Conservation (phyloP, 768 basidiomycete genomes). For the Ephemerocybe angulata region DNA sequence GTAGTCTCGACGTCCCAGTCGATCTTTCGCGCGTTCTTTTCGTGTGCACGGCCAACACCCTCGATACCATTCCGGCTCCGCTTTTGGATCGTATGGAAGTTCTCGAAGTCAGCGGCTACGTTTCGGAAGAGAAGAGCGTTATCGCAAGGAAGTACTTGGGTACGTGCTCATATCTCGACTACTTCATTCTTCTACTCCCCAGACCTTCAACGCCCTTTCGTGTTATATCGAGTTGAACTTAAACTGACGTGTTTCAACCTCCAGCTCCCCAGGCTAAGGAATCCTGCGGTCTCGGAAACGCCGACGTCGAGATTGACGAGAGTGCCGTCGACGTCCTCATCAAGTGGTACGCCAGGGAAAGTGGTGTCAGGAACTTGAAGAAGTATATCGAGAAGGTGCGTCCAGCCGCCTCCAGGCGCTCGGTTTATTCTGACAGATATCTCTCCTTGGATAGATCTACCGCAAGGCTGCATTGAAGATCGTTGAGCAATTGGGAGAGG, state of each 20-base stretch:
- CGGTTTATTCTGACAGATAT: background rate
- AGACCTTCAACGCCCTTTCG: background rate
- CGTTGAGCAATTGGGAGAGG: slow-evolving; percentile 86
- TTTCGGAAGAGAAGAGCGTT: slow-evolving; percentile 86
- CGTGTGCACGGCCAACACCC: slow-evolving; percentile 94
- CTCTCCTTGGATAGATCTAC: slow-evolving; percentile 63
- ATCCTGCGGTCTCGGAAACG: slow-evolving; percentile 78
- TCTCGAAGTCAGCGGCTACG: slow-evolving; percentile 91
- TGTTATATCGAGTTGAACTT: background rate
- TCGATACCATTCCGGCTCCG: slow-evolving; percentile 92
- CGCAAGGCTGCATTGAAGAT: slow-evolving; percentile 93
- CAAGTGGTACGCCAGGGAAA: slow-evolving; percentile 96
- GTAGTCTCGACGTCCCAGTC: slow-evolving; percentile 94
- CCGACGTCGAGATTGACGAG: slow-evolving; percentile 76
- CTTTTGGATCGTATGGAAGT: slow-evolving; percentile 96
- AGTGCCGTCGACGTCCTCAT: slow-evolving; percentile 84
- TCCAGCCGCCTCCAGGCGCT: background rate
- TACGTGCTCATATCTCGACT: slow-evolving; percentile 35
- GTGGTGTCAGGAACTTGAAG: slow-evolving; percentile 94
- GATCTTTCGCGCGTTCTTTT: slow-evolving; percentile 95
- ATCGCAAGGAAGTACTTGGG: slow-evolving; percentile 87
- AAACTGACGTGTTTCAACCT: background rate
- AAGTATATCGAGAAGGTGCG: slow-evolving; percentile 96
- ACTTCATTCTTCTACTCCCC: background rate
- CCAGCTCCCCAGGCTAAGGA: slow-evolving; percentile 87